Evolutionary conservation across 257 asterid species (phyloP), one percentile per base, ranked within the genome.

Genomic region (Knoxia roxburghii): DNA sequence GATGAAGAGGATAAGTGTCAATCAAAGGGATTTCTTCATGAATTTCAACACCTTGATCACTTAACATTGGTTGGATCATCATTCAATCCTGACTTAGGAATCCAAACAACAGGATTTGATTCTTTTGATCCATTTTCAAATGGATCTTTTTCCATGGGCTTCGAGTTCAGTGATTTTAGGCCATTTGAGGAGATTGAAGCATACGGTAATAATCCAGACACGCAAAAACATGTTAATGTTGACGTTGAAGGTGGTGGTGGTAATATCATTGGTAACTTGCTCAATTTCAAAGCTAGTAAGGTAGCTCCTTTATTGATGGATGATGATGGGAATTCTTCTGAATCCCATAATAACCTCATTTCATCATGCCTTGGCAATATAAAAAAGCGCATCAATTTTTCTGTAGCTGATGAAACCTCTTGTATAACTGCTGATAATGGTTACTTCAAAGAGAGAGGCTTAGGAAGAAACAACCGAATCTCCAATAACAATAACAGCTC

Each of bases 321-420:
- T n/a, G n/a, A n/a, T 11, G 0, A 24, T 64, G 68, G 68, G 1
- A 83, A 77, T 27, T 67, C 74, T 4, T 60, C 41, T 40, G 32
- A 68, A 29, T 61, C 23, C n/a, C n/a, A n/a, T 1, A 54, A 37
- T 6, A 62, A 15, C 58, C 35, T 51, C 23, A 12, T 39, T 1
- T 11, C 60, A 3, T 33, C 61, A 18, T 54, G 10, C 24, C 29
- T 6, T 63, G 61, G 26, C 20, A 70, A 54, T 43, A 27, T 70
- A 29, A n/a, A n/a, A n/a, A 75, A 67, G 76, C 80, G 84, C 5
- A 20, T 80, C 5, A 78, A 61, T 68, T 71, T 70, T 64, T 64
- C 57, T 43, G 78, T 69, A 24, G 80, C 84, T 14, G 91, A 85
- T 74, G 91, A 87, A 74, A 68, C 84, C 61, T 87, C 94, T 51